These are phyloP conservation scores for Apiotrichum mycotoxinovorans DNA, from an alignment of 1,284 basidiomycete genomes.

Conservation along the genomic window DNA sequence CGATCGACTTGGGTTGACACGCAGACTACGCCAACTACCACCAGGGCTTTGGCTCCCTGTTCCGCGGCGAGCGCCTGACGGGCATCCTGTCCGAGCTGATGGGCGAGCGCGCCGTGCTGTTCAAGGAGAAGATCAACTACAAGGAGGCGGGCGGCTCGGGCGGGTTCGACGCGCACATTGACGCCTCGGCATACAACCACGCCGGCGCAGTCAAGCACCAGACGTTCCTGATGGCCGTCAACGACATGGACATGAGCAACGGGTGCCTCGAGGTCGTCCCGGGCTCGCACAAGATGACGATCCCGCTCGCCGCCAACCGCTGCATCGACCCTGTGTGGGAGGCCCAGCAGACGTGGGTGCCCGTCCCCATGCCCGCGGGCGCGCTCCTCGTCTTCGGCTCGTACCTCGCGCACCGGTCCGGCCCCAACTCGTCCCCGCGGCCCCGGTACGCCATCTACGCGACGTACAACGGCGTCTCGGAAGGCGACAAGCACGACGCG, in stretches of 20 bases:
- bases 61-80: slow-evolving; percentile 28
- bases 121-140: slow-evolving; percentile 48
- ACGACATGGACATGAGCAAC: slow-evolving; percentile 36
- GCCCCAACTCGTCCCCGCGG: slow-evolving; percentile 31
- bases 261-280: slow-evolving; percentile 42
- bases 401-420: slow-evolving; percentile 42
- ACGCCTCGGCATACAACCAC: slow-evolving; percentile 33
- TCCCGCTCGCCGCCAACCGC: slow-evolving; percentile 32
- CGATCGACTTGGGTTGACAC: slow-evolving; percentile 1
- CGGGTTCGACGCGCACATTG: slow-evolving; percentile 42
- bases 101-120: slow-evolving; percentile 34
- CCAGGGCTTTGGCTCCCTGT: slow-evolving; percentile 29
- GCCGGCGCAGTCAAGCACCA: slow-evolving; percentile 27
- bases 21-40: slow-evolving; percentile 36
- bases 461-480: slow-evolving; percentile 36
- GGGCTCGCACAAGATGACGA: slow-evolving; percentile 28
- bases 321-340: slow-evolving; percentile 39
- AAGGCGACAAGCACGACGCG: slow-evolving; percentile 38
- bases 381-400: slow-evolving; percentile 38
- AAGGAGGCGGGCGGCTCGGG: slow-evolving; percentile 36
- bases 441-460: slow-evolving; percentile 42
- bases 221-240: slow-evolving; percentile 40
- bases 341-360: slow-evolving; percentile 29
- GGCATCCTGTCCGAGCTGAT: slow-evolving; percentile 29
- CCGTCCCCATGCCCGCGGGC: slow-evolving; percentile 38